phyloP scores from a whole-genome alignment of 768 basidiomycete genomes.

The Leccinellum luteum region DNA sequence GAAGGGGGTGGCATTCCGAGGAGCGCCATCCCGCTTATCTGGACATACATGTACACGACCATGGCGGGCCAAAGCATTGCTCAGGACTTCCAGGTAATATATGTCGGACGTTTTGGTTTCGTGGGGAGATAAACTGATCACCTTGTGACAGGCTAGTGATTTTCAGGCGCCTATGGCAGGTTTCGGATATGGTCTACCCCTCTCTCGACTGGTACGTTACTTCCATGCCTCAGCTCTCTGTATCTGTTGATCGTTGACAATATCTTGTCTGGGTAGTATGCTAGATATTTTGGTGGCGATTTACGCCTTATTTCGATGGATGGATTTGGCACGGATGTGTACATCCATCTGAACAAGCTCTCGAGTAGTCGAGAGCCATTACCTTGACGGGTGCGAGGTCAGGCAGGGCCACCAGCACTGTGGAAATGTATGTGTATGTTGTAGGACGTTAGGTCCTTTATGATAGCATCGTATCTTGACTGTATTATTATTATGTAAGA shows the following conservation, averaged over 20 bases:
- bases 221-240: background rate
- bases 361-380: constrained; percentile 83
- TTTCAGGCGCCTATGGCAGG: constrained; percentile 99
- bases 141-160: constrained; percentile 57
- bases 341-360: constrained; percentile 84
- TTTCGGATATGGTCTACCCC: constrained; percentile 89
- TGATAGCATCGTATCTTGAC: too few species aligned
- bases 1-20: constrained; percentile 90
- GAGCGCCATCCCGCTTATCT: constrained; percentile 88
- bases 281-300: constrained; percentile 92
- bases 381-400: constrained; percentile 29
- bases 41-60: constrained; percentile 98
- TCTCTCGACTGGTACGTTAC: constrained; percentile 76
- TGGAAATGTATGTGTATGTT: background rate
- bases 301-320: constrained; percentile 95
- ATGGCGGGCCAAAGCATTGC: constrained; percentile 71
- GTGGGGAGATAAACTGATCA: background rate
- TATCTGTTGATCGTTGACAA: background rate
- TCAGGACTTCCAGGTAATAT: constrained; percentile 55
- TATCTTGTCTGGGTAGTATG: constrained; percentile 54
- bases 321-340: constrained; percentile 90
- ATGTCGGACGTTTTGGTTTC: background rate
- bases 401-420: background rate
- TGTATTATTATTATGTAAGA: background rate
- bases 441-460: too few species aligned